phyloP scores from a whole-genome alignment of 495 filamentous ascomycete genomes.

The Podospora tetraspora region DNA sequence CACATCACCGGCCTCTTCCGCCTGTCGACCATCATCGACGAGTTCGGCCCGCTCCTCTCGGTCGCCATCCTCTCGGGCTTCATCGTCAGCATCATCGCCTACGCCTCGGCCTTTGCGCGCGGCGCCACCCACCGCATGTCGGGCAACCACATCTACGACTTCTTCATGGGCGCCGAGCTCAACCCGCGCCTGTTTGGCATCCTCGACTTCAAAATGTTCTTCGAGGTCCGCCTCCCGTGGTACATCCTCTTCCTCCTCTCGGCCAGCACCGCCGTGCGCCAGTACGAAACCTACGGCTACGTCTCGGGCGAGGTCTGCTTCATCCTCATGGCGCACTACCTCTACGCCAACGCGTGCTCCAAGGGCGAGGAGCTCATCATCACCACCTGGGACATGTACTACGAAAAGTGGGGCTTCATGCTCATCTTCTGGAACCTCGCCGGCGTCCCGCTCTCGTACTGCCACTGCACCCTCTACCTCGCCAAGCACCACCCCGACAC shows the following conservation, averaged over 20 bases:
- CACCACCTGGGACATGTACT: slow-evolving; percentile 97
- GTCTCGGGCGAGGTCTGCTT: slow-evolving; percentile 86
- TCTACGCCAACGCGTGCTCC: slow-evolving; percentile 93
- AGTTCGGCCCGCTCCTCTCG: slow-evolving; percentile 85
- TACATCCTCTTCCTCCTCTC: slow-evolving; percentile 83
- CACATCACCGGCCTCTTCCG: slow-evolving; percentile 82
- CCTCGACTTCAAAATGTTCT: slow-evolving; percentile 99
- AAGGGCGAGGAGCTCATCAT: slow-evolving; percentile 96
- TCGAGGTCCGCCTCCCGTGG: slow-evolving; percentile 96
- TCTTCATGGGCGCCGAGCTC: slow-evolving; percentile 98
- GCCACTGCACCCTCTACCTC: slow-evolving; percentile 92
- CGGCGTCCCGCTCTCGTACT: slow-evolving; percentile 92
- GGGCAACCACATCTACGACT: slow-evolving; percentile 87
- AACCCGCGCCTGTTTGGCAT: slow-evolving; percentile 93
- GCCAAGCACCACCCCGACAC: slow-evolving; percentile 78
- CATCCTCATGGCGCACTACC: slow-evolving; percentile 85
- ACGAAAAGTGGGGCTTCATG: slow-evolving; percentile 99
- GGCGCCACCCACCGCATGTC: slow-evolving; percentile 89
- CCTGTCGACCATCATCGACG: slow-evolving; percentile 89
- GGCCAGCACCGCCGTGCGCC: slow-evolving; percentile 71
- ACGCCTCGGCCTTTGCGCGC: slow-evolving; percentile 72
- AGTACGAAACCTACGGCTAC: slow-evolving; percentile 87
- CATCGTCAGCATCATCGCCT: slow-evolving; percentile 72
- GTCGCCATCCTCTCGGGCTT: slow-evolving; percentile 89
- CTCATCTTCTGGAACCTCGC: slow-evolving; percentile 99